phyloP scores from a whole-genome alignment of 257 asterid species.

The Coffea canephora region DNA sequence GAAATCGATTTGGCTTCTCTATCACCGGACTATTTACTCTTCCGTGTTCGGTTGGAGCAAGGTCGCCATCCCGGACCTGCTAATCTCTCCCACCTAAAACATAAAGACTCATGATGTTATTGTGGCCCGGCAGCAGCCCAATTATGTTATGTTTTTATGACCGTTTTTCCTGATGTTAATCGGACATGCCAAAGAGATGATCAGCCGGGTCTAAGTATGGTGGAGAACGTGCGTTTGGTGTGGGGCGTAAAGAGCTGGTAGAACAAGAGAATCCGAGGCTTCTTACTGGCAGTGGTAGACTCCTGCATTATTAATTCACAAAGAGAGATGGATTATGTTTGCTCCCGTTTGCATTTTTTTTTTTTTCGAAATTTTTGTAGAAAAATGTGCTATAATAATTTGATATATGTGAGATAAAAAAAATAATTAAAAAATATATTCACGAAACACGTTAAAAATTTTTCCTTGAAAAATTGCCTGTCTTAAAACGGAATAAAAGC shows the following conservation, averaged over 20 bases:
- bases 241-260: neutral
- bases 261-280: slow-evolving; percentile 2
- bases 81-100: neutral
- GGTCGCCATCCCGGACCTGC: neutral
- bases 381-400: too few relatives aligned
- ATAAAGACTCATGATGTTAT: neutral
- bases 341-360: too few relatives aligned
- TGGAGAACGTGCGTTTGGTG: neutral
- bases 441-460: too few relatives aligned
- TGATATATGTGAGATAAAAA: too few relatives aligned
- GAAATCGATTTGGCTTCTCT: neutral
- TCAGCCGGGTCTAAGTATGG: neutral
- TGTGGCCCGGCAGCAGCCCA: neutral
- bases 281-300: neutral
- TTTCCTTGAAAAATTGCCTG: too few relatives aligned
- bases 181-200: neutral
- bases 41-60: neutral
- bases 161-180: neutral
- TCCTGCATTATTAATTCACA: neutral
- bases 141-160: neutral
- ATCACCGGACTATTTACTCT: neutral
- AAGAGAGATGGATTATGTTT: too few relatives aligned
- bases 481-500: neutral
- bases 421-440: too few relatives aligned
- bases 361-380: too few relatives aligned